Base-by-base conservation (phyloP, 768 basidiomycete species). In the Trametes sanguinea region DNA sequence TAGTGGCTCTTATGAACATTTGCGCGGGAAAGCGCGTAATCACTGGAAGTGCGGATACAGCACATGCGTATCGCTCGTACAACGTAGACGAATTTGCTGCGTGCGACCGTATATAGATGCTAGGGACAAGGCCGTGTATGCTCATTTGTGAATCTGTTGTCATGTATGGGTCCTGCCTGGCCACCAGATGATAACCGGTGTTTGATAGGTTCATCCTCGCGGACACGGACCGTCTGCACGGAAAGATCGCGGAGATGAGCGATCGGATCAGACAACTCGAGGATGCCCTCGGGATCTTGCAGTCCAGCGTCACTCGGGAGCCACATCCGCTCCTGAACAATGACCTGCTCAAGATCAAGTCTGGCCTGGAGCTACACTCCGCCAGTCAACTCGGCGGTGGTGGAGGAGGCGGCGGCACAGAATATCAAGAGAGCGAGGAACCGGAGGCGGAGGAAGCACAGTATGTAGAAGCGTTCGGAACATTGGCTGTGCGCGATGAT, bases 261-360 rank as follows among this genome's bases (percentile, higher is more conserved):
- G 80, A 83, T 65, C 81, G 87, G 9, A 88, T 89, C 44, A 82
- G 85, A n/a, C 83, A 86, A 64, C 80, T 88, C 6, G 88, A 88
- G 71, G 87, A 88, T 62, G 86, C 84, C 0, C 76, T 89, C 16
- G 81, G 85, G 4, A 81, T 85, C 37, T 73, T 86, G 2, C 86
- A 88, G 59, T 72, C 82, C 1, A 78, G 79, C n/a, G 74, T 82
- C 4, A 83, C 86, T 2, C 76, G 79, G 50, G 80, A 85, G 39
- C 74, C 74, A 1, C 88, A 89, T 66, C 86, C 87, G 4, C 74
- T 89, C 3, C 76, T 88, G 2, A 66, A 71, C 16, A 80, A 85
- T 10, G 81, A 84, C 6, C 69, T 84, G 13, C 68, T 87, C 22
- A 77, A 76, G 64, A 72, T 86, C 66, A 86, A 87, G 69, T 83